Conservation (phyloP, 768 basidiomycete species). For the Termitomyces sp. region DNA sequence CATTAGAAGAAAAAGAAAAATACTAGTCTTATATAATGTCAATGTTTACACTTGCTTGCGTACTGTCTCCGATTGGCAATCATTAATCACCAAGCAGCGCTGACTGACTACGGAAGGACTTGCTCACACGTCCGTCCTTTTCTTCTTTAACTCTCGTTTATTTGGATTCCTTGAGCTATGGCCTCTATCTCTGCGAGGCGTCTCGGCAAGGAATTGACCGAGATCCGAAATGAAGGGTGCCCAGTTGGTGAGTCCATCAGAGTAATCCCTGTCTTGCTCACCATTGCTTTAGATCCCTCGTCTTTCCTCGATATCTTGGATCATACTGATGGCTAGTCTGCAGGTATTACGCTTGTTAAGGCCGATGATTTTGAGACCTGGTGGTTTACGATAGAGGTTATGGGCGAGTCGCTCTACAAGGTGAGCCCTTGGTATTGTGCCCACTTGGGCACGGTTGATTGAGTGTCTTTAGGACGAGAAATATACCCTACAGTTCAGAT, state of each 20-base stretch:
- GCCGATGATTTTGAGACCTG: conserved; percentile 78
- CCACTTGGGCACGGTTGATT: not conserved
- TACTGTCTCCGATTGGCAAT: not conserved
- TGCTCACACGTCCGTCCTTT: not conserved
- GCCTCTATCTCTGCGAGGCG: conserved; percentile 58
- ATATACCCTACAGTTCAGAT: conserved; percentile 76
- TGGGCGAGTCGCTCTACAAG: conserved; percentile 78
- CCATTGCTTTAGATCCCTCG: not conserved
- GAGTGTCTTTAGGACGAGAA: conserved; percentile 52
- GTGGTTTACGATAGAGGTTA: conserved; percentile 74
- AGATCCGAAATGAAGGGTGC: conserved; percentile 60
- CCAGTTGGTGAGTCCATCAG: conserved; percentile 46
- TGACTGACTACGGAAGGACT: not conserved
- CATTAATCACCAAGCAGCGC: not conserved
- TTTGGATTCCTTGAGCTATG: conserved; percentile 28
- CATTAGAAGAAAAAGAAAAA: conserved; percentile 20
- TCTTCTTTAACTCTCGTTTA: not conserved
- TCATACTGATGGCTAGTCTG: conserved; percentile 1
- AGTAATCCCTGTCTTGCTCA: not conserved
- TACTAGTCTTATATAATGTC: conserved; percentile 18
- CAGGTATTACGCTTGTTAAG: conserved; percentile 67
- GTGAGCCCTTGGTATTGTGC: conserved; percentile 27
- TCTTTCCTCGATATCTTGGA: not conserved
- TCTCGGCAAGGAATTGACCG: conserved; percentile 64
- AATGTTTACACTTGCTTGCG: conserved; percentile 12